These are phyloP conservation scores for Diaporthe ilicicola DNA, from an alignment of 2,329 filamentous ascomycete species.

Conservation along the genomic window DNA sequence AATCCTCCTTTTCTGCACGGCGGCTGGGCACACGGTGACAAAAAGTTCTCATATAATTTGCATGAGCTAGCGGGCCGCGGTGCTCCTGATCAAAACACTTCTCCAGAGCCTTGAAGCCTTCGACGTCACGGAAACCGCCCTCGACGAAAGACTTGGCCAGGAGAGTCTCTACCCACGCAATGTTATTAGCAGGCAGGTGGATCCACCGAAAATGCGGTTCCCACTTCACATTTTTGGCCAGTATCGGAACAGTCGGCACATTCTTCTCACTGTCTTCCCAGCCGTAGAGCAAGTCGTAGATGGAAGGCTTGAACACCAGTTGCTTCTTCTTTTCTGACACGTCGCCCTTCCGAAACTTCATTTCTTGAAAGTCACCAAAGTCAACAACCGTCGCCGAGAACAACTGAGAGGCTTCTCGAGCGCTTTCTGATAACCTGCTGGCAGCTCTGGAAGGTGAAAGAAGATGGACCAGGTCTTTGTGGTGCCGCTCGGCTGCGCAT, in stretches of 20 bases:
- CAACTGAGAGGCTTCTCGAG: constrained; percentile 53
- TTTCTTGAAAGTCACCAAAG: constrained; percentile 51
- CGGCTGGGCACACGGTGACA: constrained; percentile 59
- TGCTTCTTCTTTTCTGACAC: constrained; percentile 42
- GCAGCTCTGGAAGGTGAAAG: constrained; percentile 47
- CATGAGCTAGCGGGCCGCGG: constrained; percentile 64
- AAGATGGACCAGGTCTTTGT: constrained; percentile 48
- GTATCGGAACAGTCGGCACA: constrained; percentile 55
- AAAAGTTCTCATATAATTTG: constrained; percentile 68
- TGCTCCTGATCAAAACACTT: constrained; percentile 70
- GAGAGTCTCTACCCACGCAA: constrained; percentile 69
- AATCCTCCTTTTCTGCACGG: constrained; percentile 44
- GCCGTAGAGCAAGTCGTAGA: constrained; percentile 61
- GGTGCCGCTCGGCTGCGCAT: constrained; percentile 49
- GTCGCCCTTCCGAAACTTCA: constrained; percentile 20
- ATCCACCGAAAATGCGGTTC: constrained; percentile 61
- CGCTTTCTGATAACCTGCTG: constrained; percentile 46
- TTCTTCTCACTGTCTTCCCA: constrained; percentile 50
- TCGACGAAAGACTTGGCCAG: constrained; percentile 73
- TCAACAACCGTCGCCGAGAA: constrained; percentile 63
- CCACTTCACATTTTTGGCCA: constrained; percentile 54
- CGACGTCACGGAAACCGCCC: constrained; percentile 67
- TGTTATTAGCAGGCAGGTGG: constrained; percentile 62
- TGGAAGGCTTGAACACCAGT: constrained; percentile 55
- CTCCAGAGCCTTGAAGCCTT: constrained; percentile 69